These are phyloP conservation scores for Colletotrichum sp. DNA, from an alignment of 2,329 filamentous ascomycete genomes.

Conservation along the genomic window DNA sequence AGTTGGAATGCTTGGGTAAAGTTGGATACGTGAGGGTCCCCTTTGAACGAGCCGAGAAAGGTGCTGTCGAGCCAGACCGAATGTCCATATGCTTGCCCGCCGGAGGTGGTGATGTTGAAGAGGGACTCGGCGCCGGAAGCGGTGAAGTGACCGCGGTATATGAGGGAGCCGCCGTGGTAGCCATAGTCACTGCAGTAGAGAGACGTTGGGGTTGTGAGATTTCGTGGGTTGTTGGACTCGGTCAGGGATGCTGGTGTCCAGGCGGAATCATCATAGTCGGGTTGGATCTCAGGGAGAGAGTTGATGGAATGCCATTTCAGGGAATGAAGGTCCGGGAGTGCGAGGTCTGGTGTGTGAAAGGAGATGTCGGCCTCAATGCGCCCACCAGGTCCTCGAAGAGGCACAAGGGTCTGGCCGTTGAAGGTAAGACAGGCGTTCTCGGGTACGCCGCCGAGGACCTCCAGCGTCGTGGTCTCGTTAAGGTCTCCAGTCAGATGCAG, in stretches of 20 bases:
- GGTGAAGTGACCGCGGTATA: constrained; percentile 71
- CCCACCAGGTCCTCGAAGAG: constrained; percentile 1
- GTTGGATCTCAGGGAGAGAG: constrained; percentile 24
- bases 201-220: constrained; percentile 62
- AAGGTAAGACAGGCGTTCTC: constrained; percentile 14
- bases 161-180: constrained; percentile 66
- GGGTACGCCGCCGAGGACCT: not conserved
- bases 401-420: constrained; percentile 19
- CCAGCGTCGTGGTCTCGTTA: not conserved
- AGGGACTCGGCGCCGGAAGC: constrained; percentile 60
- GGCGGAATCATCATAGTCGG: constrained; percentile 42
- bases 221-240: constrained; percentile 23
- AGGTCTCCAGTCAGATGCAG: not conserved
- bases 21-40: not conserved
- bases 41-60: constrained; percentile 37
- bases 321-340: constrained; percentile 1
- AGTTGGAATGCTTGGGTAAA: constrained; percentile 50
- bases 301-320: constrained; percentile 21
- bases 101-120: constrained; percentile 62
- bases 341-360: constrained; percentile 15
- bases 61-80: constrained; percentile 67
- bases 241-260: constrained; percentile 42
- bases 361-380: constrained; percentile 22
- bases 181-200: constrained; percentile 74
- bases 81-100: constrained; percentile 68